A percentile compares a stretch with the other conserved stretches of the same genome.
These are phyloP conservation scores for Aspergillus unguis DNA, from an alignment of 2,329 filamentous ascomycete species.

Conservation along the genomic window DNA sequence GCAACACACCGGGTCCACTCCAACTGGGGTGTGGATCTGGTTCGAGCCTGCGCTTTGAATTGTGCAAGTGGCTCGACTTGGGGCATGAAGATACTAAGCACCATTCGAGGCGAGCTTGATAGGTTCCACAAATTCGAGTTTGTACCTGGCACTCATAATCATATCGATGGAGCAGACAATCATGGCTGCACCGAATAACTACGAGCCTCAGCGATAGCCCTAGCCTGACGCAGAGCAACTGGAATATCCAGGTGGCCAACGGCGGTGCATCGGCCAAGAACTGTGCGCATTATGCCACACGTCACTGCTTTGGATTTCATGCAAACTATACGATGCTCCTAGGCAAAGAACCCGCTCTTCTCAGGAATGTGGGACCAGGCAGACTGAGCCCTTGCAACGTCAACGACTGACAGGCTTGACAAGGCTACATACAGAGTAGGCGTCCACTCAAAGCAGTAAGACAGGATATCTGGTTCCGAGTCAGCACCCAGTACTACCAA, in stretches of 20 bases:
- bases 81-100: no score
- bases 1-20: constrained; percentile 13
- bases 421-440: background rate
- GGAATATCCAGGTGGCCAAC: background rate
- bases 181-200: no score
- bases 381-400: background rate
- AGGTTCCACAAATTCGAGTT: background rate
- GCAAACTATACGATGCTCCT: background rate
- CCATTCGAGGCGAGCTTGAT: background rate
- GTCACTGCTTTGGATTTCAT: background rate
- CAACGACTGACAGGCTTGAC: background rate
- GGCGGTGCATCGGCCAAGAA: no score
- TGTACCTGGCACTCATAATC: background rate
- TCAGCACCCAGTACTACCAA: no score
- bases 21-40: background rate
- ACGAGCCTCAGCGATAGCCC: no score
- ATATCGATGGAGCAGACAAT: background rate
- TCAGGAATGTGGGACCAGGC: constrained; percentile 2
- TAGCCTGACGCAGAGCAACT: background rate
- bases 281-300: background rate
- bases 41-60: no score
- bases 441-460: background rate
- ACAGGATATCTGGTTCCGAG: no score
- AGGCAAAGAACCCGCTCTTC: background rate
- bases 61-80: no score